Base-by-base conservation (phyloP, 441 rosid genomes). In the Biscutella laevigata region DNA sequence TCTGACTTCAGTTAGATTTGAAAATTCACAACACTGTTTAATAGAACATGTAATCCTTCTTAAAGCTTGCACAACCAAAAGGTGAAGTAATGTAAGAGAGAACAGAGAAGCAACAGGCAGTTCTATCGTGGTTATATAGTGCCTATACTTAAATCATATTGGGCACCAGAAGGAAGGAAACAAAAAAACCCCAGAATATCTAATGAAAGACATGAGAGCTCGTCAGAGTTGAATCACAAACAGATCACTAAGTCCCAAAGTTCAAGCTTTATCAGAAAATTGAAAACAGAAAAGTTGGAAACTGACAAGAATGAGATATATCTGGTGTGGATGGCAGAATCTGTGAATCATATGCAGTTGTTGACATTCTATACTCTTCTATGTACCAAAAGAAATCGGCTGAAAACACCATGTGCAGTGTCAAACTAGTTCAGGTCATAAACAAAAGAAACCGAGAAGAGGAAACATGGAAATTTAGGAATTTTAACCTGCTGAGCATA, bases 401-500 rank as follows among this genome's bases (percentile, higher is more conserved):
- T 22, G 4, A 21, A 52, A 24, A 22, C 36, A 36, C 6, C 49
- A 28, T 20, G n/a, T 41, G 20, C 8, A 54, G 39, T 5, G 29
- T 41, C 14, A 17, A 55, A 19, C 6, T 13, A 30, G 41, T 29
- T 42, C 34, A 40, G 36, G 51, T 22, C 27, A 30, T 15, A 11
- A 11, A 26, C 45, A 13, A 26, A 35, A 46, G 14, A 26, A 46
- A 59, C 32, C 24, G 16, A 29, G 21, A 39, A 40, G n/a, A 29
- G 10, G 1, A 11, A 53, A 53, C 37, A 38, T 3, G 0, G 37
- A 10, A 19, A 41, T 38, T 26, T n/a, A 25, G n/a, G 46, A 17
- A 59, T n/a, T 22, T 13, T n/a, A 42, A 83, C 86, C 91, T 76
- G 86, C 64, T 78, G 84, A 64, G 91, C 86, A 73, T 80, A 83